Evolutionary conservation across 2,329 filamentous ascomycete species (phyloP).

Genomic region (Colletotrichum gigasporum): DNA sequence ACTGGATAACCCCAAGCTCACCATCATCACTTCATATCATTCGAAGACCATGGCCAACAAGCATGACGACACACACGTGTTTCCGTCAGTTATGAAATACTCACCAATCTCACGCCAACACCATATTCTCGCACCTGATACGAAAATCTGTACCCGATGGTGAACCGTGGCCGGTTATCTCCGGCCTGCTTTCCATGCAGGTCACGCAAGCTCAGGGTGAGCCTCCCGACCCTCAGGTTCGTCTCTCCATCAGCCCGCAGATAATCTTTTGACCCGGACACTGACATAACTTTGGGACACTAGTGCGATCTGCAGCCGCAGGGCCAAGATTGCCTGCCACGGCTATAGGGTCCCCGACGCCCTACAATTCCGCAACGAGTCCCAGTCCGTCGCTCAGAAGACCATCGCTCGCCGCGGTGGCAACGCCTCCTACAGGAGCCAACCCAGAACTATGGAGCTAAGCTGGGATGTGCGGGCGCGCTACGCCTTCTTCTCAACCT

Average conservation of each 20-base stretch:
- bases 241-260: fast-evolving
- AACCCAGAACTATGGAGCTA: conserved; percentile 2
- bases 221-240: no score
- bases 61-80: no score
- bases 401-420: neutral
- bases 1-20: no score
- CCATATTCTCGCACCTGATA: neutral
- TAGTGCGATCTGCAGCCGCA: conserved; percentile 36
- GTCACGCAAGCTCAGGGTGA: conserved; percentile 36
- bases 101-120: no score
- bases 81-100: no score
- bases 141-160: conserved; percentile 23
- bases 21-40: no score
- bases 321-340: conserved; percentile 36
- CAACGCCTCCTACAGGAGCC: neutral
- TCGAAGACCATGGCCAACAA: no score
- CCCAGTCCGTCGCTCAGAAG: conserved; percentile 30
- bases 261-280: neutral
- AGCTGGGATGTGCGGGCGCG: conserved; percentile 34
- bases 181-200: conserved; percentile 37
- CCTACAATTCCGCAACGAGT: conserved; percentile 38
- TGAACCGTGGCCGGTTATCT: conserved; percentile 35
- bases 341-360: conserved; percentile 37
- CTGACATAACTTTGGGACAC: neutral
- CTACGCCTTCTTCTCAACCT: conserved; percentile 36